Evolutionary conservation across 1,139 yeast genomes (phyloP).

Genomic region (Magnusiomyces suaveolens): DNA sequence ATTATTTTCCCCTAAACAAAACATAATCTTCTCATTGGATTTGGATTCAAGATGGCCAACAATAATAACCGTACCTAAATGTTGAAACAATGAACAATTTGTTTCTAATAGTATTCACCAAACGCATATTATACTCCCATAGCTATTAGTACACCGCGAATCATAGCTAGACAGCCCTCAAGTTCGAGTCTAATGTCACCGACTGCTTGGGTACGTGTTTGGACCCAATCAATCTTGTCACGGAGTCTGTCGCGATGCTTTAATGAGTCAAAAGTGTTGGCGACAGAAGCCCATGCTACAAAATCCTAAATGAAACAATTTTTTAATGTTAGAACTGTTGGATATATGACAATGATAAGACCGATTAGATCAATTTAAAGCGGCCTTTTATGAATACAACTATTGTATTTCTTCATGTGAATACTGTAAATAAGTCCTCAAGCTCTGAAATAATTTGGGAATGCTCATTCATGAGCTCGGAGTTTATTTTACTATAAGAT

Average conservation of each 20-base stretch:
- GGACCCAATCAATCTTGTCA: slow-evolving; percentile 14
- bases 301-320: slow-evolving; percentile 8
- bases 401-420: neutral
- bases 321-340: too few species aligned
- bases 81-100: too few species aligned
- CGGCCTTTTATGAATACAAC: too few species aligned
- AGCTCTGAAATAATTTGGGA: slow-evolving; percentile 12
- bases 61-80: too few species aligned
- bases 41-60: too few species aligned
- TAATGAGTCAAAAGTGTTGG: slow-evolving; percentile 13
- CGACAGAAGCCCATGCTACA: slow-evolving; percentile 15
- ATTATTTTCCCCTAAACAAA: too few species aligned
- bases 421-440: slow-evolving; percentile 11
- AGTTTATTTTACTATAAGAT: slow-evolving; percentile 7
- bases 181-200: slow-evolving; percentile 10
- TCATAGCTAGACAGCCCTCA: slow-evolving; percentile 11
- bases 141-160: slow-evolving; percentile 11
- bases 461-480: slow-evolving; percentile 12
- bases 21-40: too few species aligned
- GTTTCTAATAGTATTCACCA: too few species aligned
- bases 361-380: too few species aligned
- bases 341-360: too few species aligned
- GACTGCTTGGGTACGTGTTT: slow-evolving; percentile 8
- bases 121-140: slow-evolving; percentile 4
- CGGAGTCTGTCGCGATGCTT: slow-evolving; percentile 10